Evolutionary conservation across 1,284 basidiomycete species (phyloP), one percentile per base, ranked within the genome.

Genomic region (Wolfiporia cocos): DNA sequence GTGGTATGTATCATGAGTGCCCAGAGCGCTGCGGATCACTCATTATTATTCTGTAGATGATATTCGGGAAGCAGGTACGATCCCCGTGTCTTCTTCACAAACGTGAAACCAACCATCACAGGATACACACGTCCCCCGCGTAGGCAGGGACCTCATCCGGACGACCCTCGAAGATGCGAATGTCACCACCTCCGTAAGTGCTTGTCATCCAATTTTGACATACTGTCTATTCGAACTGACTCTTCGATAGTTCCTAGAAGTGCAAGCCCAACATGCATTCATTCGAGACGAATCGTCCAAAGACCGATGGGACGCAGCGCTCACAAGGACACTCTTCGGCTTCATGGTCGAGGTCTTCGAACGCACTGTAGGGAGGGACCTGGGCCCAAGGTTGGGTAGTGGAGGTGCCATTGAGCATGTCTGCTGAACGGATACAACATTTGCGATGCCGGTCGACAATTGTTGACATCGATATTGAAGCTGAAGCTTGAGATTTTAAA

Each of bases 291-390:
- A 92, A 55, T 74, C 76, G 3, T 91, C 86, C 28, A 95, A 95
- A 61, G 92, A 90, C 2, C 77, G 92, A 40, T 96, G 91, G 89
- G 92, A 96, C 58, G 90, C 91, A 7, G 92, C 92, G 0, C 68
- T 95, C 37, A 88, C 90, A 0, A 72, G 81, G 34, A 84, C 83
- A 10, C 59, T 92, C 41, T 93, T 95, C 60, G 69, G 69, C 3
- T 86, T 88, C 63, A 86, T 95, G 88, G 73, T 95, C 72, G 92
- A 96, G 59, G 78, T 92, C n/a, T 95, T 95, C 56, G 89, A 87
- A 48, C 74, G 92, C 47, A 90, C 86, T 0, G 78, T 92, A 5
- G 89, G 76, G 1, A 70, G 89, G 42, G 91, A 95, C 52, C 65
- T 96, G 4, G 92, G 92, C 0, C 79, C 81, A 2, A 71, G 68